These are phyloP conservation scores for Ustilago bromivora DNA, from an alignment of 1,284 basidiomycete species.

Conservation along the genomic window DNA sequence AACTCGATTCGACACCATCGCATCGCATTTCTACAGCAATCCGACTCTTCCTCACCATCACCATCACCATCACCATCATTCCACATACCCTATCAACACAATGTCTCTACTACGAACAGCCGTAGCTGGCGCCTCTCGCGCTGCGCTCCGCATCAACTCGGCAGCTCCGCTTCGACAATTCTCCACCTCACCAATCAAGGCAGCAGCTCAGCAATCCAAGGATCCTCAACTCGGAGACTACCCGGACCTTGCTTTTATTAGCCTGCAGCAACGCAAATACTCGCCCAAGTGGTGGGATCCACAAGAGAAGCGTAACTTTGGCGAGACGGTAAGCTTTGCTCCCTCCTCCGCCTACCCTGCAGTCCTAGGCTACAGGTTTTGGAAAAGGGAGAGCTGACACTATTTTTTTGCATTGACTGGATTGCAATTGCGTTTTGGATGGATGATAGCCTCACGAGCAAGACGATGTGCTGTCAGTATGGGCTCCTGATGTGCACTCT, in stretches of 20 bases:
- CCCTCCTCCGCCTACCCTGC: background rate
- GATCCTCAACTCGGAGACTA: slow-evolving; percentile 69
- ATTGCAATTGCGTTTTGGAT: background rate
- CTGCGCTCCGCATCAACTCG: slow-evolving; percentile 18
- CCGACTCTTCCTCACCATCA: background rate
- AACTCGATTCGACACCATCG: slow-evolving; percentile 17
- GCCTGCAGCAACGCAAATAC: slow-evolving; percentile 61
- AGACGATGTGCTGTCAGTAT: slow-evolving; percentile 67
- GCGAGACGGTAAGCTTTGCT: slow-evolving; percentile 60
- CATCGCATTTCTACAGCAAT: slow-evolving; percentile 16
- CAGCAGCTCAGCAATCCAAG: slow-evolving; percentile 32
- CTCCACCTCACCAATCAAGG: slow-evolving; percentile 29
- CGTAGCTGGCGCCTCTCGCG: slow-evolving; percentile 37
- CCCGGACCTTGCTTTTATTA: slow-evolving; percentile 60
- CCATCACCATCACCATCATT: background rate
- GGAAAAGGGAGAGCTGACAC: background rate
- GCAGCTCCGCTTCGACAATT: slow-evolving; percentile 25
- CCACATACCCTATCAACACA: background rate
- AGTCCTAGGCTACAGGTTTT: background rate
- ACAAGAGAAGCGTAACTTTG: slow-evolving; percentile 69
- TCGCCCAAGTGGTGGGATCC: slow-evolving; percentile 67
- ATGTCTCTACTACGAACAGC: slow-evolving; percentile 53
- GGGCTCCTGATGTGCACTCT: slow-evolving; percentile 67
- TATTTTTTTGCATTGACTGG: background rate
- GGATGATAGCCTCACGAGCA: slow-evolving; percentile 64